These are phyloP conservation scores for Abrus pulchellus DNA, from an alignment of 306 rosid species.

Conservation along the genomic window DNA sequence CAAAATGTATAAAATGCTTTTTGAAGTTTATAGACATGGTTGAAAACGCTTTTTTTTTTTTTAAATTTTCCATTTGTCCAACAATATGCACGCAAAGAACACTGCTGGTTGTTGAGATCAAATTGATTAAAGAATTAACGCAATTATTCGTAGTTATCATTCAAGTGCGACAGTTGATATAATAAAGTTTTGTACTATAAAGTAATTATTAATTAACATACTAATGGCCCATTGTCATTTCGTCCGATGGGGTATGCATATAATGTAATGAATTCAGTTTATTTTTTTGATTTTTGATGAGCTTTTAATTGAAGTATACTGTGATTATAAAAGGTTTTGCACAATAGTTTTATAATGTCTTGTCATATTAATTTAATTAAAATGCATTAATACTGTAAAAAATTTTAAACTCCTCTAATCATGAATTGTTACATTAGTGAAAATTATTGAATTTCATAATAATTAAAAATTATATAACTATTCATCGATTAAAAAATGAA, in stretches of 20 bases:
- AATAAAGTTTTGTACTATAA: not conserved
- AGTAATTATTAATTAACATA: no score
- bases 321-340: not conserved
- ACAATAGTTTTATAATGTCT: not conserved
- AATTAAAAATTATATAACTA: not conserved
- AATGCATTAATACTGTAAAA: not conserved
- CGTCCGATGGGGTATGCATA: not conserved
- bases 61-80: not conserved
- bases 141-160: not conserved
- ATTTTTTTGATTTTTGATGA: no score
- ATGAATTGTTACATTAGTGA: no score
- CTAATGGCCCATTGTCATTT: not conserved
- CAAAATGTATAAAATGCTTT: no score
- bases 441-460: no score
- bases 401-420: no score
- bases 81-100: slow-evolving; percentile 43
- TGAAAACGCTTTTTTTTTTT: not conserved
- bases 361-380: no score
- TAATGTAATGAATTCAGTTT: not conserved
- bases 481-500: not conserved
- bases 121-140: not conserved
- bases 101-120: slow-evolving; percentile 16
- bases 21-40: no score
- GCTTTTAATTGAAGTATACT: not conserved
- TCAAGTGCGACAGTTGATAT: not conserved